These are phyloP conservation scores for Ulvella scutata DNA, from an alignment of 139 green algal species.

Conservation along the genomic window DNA sequence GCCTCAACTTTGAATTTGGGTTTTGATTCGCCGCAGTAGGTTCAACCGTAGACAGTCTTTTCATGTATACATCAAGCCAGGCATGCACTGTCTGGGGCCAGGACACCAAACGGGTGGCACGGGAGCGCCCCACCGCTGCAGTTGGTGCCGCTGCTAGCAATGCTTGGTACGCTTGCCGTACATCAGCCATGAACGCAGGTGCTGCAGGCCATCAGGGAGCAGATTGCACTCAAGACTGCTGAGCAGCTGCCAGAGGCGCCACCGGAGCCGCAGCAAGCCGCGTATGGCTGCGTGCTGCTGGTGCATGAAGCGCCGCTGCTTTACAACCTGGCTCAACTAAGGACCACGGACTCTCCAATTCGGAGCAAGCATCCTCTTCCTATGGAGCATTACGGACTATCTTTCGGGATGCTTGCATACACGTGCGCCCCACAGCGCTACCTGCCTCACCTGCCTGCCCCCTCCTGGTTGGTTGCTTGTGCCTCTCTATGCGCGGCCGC, in stretches of 20 bases:
- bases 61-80: no score
- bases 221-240: conserved; percentile 15
- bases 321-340: conserved; percentile 9
- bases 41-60: no score
- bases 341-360: conserved; percentile 9
- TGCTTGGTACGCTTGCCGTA: no score
- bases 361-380: conserved; percentile 10
- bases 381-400: conserved; percentile 45
- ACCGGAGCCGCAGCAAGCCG: not conserved
- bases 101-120: no score
- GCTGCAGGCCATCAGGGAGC: conserved; percentile 24
- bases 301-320: conserved; percentile 13
- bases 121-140: no score
- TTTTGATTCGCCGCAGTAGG: no score
- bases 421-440: not conserved
- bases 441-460: not conserved
- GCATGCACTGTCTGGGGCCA: no score
- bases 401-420: conserved; percentile 6
- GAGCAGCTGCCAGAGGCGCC: conserved; percentile 12
- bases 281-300: conserved; percentile 22
- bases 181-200: not conserved
- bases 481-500: no score
- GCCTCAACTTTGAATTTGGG: no score
- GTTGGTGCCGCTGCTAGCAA: no score
- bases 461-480: not conserved